Evolutionary conservation across 2,329 filamentous ascomycete genomes (phyloP).

Genomic region (Magnaporthiopsis rhizophila): DNA sequence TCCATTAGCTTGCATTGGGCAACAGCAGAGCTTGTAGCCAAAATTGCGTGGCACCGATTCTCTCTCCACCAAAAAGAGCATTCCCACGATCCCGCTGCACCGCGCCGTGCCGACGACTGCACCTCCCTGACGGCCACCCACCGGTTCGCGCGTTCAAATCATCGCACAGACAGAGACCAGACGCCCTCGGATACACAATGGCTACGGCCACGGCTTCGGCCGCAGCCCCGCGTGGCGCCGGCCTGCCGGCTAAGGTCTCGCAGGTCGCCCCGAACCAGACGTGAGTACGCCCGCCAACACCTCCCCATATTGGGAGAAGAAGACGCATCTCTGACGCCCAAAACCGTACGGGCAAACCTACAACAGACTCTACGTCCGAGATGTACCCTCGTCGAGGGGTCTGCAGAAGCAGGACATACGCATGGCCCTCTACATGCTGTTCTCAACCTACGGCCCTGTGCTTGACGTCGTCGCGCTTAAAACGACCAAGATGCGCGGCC

Average conservation of each 20-base stretch:
- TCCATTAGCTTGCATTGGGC: too few relatives aligned
- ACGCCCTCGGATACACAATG: slow-evolving; percentile 19
- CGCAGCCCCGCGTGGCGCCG: slow-evolving; percentile 19
- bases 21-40: too few relatives aligned
- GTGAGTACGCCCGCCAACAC: slow-evolving; percentile 35
- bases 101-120: background rate
- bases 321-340: background rate
- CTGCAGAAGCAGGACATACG: slow-evolving; percentile 83
- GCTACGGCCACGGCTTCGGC: slow-evolving; percentile 22
- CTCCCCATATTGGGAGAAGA: background rate
- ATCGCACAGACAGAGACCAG: too few relatives aligned
- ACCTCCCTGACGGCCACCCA: background rate
- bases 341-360: too few relatives aligned
- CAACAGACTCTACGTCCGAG: slow-evolving; percentile 77
- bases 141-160: background rate
- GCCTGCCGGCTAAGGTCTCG: slow-evolving; percentile 34
- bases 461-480: slow-evolving; percentile 87
- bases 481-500: slow-evolving; percentile 87
- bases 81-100: background rate
- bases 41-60: background rate
- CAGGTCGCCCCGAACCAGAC: slow-evolving; percentile 65
- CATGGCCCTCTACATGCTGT: slow-evolving; percentile 83
- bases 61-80: background rate
- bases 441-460: slow-evolving; percentile 87
- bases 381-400: slow-evolving; percentile 70